Evolutionary conservation across 2,329 filamentous ascomycete genomes (phyloP).

Genomic region (Hymenoscyphus albidus): DNA sequence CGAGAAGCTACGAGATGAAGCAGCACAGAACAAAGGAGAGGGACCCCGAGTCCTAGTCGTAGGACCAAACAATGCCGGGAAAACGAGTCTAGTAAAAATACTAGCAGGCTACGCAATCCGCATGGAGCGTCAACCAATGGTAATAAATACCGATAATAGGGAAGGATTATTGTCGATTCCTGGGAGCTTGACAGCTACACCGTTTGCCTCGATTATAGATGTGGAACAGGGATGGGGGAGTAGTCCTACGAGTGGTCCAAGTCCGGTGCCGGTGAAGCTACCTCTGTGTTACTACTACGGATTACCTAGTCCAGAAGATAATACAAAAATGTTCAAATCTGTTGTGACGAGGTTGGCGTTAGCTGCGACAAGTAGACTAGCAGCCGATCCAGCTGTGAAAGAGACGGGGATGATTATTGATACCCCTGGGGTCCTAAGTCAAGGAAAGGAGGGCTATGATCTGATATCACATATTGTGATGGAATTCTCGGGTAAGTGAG

Average conservation of each 20-base stretch:
- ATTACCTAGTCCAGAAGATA: conserved; percentile 66
- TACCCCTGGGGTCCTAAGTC: conserved; percentile 66
- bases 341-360: conserved; percentile 74
- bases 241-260: conserved; percentile 87
- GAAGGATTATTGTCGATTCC: conserved; percentile 77
- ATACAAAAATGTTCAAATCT: conserved; percentile 67
- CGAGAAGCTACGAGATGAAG: conserved; percentile 64
- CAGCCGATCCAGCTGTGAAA: conserved; percentile 68
- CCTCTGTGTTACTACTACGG: conserved; percentile 91
- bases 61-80: conserved; percentile 74
- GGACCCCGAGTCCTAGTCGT: conserved; percentile 83
- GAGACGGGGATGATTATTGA: conserved; percentile 82
- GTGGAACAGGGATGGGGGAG: conserved; percentile 85
- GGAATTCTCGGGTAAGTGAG: conserved; percentile 55
- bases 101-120: conserved; percentile 77
- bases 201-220: conserved; percentile 83
- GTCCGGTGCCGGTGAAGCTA: conserved; percentile 82
- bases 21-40: conserved; percentile 46
- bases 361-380: conserved; percentile 70
- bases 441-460: conserved; percentile 66
- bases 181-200: conserved; percentile 80
- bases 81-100: conserved; percentile 75
- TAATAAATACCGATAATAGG: conserved; percentile 79
- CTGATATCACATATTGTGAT: conserved; percentile 75
- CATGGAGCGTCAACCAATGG: conserved; percentile 68